Conservation (phyloP, 148 eudicot genomes). For the Chenopodium album region DNA sequence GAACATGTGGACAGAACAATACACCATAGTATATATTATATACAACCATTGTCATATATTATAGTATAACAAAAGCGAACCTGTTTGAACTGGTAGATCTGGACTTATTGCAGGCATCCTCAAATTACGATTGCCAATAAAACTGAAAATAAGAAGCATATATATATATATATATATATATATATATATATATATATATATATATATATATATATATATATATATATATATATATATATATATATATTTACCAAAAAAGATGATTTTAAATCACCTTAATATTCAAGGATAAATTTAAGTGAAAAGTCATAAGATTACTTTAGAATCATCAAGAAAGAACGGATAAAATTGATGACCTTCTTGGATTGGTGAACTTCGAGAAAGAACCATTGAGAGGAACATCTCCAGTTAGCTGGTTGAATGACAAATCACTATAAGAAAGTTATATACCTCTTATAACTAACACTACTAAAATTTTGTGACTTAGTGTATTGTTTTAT, state of each 20-base stretch:
- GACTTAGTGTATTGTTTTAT: no score
- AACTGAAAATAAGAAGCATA: slow-evolving; percentile 31
- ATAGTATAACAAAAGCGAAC: not conserved
- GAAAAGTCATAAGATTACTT: no score
- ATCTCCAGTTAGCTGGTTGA: slow-evolving; percentile 43
- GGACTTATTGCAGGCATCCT: slow-evolving; percentile 24
- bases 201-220: no score
- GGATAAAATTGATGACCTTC: slow-evolving; percentile 33
- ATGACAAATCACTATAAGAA: slow-evolving; percentile 44
- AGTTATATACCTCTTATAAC: not conserved
- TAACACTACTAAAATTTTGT: not conserved
- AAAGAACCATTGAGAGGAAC: slow-evolving; percentile 59
- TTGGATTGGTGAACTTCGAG: slow-evolving; percentile 47
- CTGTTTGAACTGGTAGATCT: slow-evolving; percentile 30
- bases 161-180: not conserved
- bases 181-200: no score
- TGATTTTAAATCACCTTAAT: not conserved
- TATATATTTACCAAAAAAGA: not conserved
- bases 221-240: no score
- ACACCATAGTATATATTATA: no score
- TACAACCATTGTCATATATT: not conserved
- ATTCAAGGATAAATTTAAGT: not conserved
- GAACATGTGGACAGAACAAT: no score
- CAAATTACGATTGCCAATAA: slow-evolving; percentile 36
- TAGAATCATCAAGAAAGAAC: not conserved